These are phyloP conservation scores for Venturia nashicola DNA, from an alignment of 2,329 filamentous ascomycete genomes.

Conservation along the genomic window DNA sequence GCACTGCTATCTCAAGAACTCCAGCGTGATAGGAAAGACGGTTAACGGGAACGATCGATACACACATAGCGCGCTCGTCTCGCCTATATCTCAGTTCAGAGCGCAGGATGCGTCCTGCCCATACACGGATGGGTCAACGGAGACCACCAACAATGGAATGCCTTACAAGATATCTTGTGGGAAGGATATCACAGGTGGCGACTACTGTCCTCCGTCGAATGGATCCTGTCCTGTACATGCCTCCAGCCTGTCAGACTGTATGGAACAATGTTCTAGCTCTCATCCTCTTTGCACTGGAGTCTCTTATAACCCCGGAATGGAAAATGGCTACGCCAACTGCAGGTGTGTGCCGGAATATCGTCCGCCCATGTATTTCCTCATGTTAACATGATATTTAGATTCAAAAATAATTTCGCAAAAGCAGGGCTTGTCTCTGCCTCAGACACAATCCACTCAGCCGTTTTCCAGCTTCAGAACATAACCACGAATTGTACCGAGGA, in stretches of 20 bases:
- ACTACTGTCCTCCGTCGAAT: constrained; percentile 6
- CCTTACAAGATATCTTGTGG: neutral
- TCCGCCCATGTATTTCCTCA: neutral
- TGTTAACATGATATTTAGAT: neutral
- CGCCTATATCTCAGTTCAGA: neutral
- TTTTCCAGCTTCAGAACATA: neutral
- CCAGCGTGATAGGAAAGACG: neutral
- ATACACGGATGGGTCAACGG: neutral
- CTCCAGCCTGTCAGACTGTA: neutral
- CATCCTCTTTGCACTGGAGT: constrained; percentile 1
- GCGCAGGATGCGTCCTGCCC: neutral
- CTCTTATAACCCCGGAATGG: neutral
- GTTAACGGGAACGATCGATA: neutral
- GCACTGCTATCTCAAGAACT: neutral
- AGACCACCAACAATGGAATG: constrained; percentile 5
- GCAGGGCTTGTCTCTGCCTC: neutral
- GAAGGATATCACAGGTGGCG: neutral
- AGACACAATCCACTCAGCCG: neutral
- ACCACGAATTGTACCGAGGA: neutral
- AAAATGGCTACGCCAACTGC: constrained; percentile 5
- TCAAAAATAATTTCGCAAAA: neutral
- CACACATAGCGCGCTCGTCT: constrained; percentile 1
- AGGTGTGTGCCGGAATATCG: neutral
- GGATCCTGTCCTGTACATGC: neutral
- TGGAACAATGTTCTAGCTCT: constrained; percentile 1